Percentiles rank a stretch among this genome's conserved stretches.
phyloP scores from a whole-genome alignment of 805 yeast species.

The Kodamaea jinghongensis region DNA sequence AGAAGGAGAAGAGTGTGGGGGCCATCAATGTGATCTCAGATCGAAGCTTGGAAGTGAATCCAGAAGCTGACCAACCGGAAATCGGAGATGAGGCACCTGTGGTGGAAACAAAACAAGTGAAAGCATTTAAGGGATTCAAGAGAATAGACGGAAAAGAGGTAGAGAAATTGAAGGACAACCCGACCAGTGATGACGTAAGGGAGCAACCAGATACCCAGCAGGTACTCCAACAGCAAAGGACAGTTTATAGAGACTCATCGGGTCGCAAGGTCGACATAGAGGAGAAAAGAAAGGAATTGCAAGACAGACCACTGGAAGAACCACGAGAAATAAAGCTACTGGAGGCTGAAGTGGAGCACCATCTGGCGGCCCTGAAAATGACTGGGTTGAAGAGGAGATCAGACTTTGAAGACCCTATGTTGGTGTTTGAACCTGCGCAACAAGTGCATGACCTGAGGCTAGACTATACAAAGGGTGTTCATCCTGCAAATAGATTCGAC shows the following conservation, averaged over 20 bases:
- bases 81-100: constrained; percentile 23
- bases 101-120: constrained; percentile 14
- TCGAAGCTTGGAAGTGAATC: constrained; percentile 2
- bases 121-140: constrained; percentile 31
- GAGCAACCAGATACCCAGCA: constrained; percentile 4
- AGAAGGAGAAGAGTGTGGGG: constrained; percentile 9
- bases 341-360: constrained; percentile 35
- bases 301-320: neutral
- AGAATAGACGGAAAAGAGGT: constrained; percentile 26
- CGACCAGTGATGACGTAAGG: constrained; percentile 1
- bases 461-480: constrained; percentile 45
- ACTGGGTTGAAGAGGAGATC: constrained; percentile 22
- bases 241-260: constrained; percentile 58
- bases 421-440: constrained; percentile 35
- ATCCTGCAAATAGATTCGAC: constrained; percentile 68
- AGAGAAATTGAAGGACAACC: constrained; percentile 15
- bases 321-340: constrained; percentile 21
- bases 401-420: constrained; percentile 63
- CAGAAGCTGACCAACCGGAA: constrained; percentile 3
- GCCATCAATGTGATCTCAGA: constrained; percentile 10
- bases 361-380: constrained; percentile 15
- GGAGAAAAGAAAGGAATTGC: constrained; percentile 21
- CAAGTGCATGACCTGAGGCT: constrained; percentile 17
- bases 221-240: constrained; percentile 17
- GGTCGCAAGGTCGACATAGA: constrained; percentile 53